Evolutionary conservation across 1,139 yeast species (phyloP).

Genomic region (Candida sp.): DNA sequence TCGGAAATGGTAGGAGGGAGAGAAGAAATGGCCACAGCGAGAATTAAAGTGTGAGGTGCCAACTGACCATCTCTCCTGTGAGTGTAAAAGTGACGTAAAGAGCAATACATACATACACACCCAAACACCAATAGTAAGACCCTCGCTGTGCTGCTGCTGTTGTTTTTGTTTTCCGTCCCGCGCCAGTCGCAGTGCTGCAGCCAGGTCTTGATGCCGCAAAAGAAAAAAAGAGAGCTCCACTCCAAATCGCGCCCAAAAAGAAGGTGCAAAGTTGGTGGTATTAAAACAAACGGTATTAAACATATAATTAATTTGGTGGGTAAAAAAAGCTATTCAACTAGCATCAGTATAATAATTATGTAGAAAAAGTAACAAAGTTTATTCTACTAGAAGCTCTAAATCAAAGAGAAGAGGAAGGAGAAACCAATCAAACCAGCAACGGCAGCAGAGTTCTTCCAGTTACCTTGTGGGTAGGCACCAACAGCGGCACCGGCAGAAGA

Average conservation of each 20-base stretch:
- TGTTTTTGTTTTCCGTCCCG: not conserved
- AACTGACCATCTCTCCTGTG: not conserved
- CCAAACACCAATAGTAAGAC: too few species aligned
- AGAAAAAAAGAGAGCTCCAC: not conserved
- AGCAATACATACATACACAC: not conserved
- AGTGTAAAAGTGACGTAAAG: not conserved
- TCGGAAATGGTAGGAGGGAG: too few species aligned
- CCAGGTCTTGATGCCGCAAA: not conserved
- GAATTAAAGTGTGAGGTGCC: not conserved
- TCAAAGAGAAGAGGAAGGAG: conserved; percentile 38
- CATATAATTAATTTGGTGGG: not conserved
- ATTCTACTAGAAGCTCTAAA: conserved; percentile 19
- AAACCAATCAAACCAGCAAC: conserved; percentile 43
- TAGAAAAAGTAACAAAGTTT: not conserved
- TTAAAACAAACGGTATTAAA: not conserved
- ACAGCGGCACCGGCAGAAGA: conserved; percentile 20
- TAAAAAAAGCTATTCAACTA: not conserved
- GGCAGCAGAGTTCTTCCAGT: conserved; percentile 46
- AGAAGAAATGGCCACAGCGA: too few species aligned
- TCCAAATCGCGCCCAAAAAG: not conserved
- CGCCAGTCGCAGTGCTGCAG: not conserved
- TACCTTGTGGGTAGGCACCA: conserved; percentile 20
- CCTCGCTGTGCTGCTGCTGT: too few species aligned
- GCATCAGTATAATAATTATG: not conserved
- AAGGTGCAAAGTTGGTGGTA: not conserved